Evolutionary conservation across 2,329 filamentous ascomycete genomes (phyloP), one percentile per base, ranked within the genome.

Genomic region (Aspergillus calidoustus): DNA sequence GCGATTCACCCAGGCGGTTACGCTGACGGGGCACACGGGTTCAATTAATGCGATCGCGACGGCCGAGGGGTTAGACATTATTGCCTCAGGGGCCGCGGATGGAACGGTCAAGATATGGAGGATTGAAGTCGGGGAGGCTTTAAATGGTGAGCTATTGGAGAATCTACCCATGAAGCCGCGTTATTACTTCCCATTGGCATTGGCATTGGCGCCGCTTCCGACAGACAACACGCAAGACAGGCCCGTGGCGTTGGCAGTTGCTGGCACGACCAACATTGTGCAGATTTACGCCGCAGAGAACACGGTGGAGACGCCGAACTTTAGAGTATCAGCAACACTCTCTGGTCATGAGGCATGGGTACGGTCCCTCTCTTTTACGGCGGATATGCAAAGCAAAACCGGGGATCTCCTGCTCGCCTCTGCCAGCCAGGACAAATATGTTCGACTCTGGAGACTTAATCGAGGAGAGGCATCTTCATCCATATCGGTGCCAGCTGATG

Each of bases 381-480:
- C 81, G 62, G 91, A 95, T 72, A 84, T 77, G 15, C 73, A 80
- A 2, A 78, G 79, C 23, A 67, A 77, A 0, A 76, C 80, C 0
- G 86, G 86, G 56, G 93, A 97, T 73, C 74, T 96, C 4, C 79
- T 98, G 23, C 84, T 99, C 22, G 92, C 94, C 0, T 98, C 94
- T 11, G 93, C 93, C 23, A 98, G 94, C 74, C 95, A 99, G 76
- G 95, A 99, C 77, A 97, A 96, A 79, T 99, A 98, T 71, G 89
- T 98, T 62, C 90, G 95, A 46, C 85, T 99, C 41, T 99, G 95
- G 95, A 87, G 93, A 61, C 80, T 99, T 41, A 91, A 91, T 66
- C 82, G 86, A 64, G 92, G 91, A 38, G 84, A 85, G 61, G 86
- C 88, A 38, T 78, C 19, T 19, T 19, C 91, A 1, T 87, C 89